Evolutionary conservation across 2,329 filamentous ascomycete species (phyloP), one percentile per base, ranked within the genome.

Genomic region (Fusarium pseudocircinatum): DNA sequence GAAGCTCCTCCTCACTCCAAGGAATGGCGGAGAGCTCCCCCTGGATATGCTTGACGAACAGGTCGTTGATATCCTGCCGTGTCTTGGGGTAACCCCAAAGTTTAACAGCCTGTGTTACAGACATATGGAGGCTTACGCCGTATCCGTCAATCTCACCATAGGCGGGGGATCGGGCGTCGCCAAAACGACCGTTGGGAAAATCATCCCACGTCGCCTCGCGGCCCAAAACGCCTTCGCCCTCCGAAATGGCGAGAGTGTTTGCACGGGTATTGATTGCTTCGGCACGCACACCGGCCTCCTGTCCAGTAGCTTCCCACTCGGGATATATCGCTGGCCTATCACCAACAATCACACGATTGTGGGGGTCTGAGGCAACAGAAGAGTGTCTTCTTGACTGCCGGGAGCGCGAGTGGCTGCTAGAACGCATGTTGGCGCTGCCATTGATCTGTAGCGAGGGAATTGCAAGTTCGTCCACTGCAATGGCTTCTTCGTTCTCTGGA

Each of bases 81-180:
- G 88, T 89, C 32, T 88, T 89, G 1, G 96, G 96, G 67, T 92
- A 87, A 28, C 94, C 94, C 96, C 96, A 99, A 37, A 97, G 87
- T 73, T 89, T 88, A 73, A 96, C 89, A 18, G 96, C 96, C 79
- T 95, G 91, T 6, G 91, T 88, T n/a, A 94, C 90, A 1, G 93
- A 94, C 80, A 98, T 94, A 84, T 98, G 96, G 43, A 99, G 86
- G 63, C 93, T 96, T n/a, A 97, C 95, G 16, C 96, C 96, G 80
- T 98, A 98, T n/a, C 96, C 96, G 79, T 98, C 95, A 67, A 98
- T 98, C 82, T 98, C 95, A 78, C 96, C 96, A 80, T 97, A 98
- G 1, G 96, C 96, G 2, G 95, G 95, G 6, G 95, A 97, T 59
- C 96, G 90, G 9, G 95, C 94, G 78, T 98, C 96, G 80, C 96